These are phyloP conservation scores for Aplosporella prunicola DNA, from an alignment of 2,329 filamentous ascomycete species.

Conservation along the genomic window DNA sequence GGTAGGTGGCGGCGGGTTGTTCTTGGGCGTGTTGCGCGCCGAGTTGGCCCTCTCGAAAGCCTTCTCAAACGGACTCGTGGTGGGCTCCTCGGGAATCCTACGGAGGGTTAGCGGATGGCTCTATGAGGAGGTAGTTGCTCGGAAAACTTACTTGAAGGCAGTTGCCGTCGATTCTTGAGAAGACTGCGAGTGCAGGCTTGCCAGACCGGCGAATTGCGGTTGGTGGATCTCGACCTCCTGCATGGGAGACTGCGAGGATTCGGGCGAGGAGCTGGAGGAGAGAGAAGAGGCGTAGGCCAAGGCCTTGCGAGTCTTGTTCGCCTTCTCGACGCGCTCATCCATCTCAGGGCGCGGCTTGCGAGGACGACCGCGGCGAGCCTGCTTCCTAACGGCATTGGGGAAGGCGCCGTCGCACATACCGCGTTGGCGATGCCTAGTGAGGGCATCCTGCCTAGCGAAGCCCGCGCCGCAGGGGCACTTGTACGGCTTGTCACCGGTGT, in stretches of 20 bases:
- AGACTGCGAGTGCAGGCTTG: constrained; percentile 5
- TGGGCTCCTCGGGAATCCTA: background rate
- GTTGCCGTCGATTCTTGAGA: background rate
- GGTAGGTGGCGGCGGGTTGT: background rate
- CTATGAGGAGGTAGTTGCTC: background rate
- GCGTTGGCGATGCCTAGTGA: constrained; percentile 87
- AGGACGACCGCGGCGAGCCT: constrained; percentile 56
- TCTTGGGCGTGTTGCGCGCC: too few relatives aligned
- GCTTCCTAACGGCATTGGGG: constrained; percentile 63
- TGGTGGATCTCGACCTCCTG: constrained; percentile 7
- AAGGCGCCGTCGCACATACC: constrained; percentile 96
- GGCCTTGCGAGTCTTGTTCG: constrained; percentile 39
- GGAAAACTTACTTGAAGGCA: background rate
- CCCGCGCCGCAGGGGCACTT: constrained; percentile 89
- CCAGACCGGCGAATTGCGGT: constrained; percentile 6
- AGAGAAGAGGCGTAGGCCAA: constrained; percentile 25
- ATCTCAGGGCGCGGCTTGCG: constrained; percentile 53
- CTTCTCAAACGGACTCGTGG: background rate
- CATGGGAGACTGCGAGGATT: constrained; percentile 9
- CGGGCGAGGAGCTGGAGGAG: constrained; percentile 14
- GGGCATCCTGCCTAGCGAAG: constrained; percentile 88
- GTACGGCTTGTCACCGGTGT: constrained; percentile 92
- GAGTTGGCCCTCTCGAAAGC: too few relatives aligned
- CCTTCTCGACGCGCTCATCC: constrained; percentile 49
- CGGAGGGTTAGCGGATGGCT: background rate